These are phyloP conservation scores for Aspergillus fructus DNA, from an alignment of 2,329 filamentous ascomycete species.

Conservation along the genomic window DNA sequence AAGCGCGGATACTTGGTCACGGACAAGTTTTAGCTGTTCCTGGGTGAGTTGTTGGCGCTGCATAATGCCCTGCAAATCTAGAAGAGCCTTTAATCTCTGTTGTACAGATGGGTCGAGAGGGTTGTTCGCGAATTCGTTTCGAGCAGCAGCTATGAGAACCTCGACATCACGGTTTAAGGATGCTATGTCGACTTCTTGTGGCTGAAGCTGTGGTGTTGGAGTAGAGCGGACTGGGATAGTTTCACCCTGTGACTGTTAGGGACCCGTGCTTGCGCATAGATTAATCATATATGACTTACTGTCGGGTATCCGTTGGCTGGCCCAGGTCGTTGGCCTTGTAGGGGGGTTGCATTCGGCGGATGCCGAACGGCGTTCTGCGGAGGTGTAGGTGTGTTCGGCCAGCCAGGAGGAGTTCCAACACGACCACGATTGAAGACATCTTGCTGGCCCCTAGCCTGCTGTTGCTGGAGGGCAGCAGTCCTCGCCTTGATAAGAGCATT, in stretches of 20 bases:
- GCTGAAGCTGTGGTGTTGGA: slow-evolving; percentile 33
- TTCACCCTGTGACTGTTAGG: slow-evolving; percentile 14
- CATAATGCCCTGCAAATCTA: slow-evolving; percentile 80
- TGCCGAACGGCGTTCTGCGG: slow-evolving; percentile 53
- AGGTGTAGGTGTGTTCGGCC: slow-evolving; percentile 73
- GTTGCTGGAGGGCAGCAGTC: slow-evolving; percentile 53
- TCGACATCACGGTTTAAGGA: slow-evolving; percentile 81
- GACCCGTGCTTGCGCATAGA: not conserved
- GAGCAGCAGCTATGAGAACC: slow-evolving; percentile 70
- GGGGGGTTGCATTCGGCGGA: slow-evolving; percentile 28
- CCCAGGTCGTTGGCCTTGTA: slow-evolving; percentile 32
- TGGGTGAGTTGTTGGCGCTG: slow-evolving; percentile 74
- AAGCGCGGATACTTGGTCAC: slow-evolving; percentile 79
- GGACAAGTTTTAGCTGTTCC: slow-evolving; percentile 80
- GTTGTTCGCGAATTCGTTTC: slow-evolving; percentile 71
- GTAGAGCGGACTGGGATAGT: slow-evolving; percentile 16
- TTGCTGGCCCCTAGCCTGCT: slow-evolving; percentile 54
- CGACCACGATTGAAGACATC: slow-evolving; percentile 55
- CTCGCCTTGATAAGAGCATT: slow-evolving; percentile 86
- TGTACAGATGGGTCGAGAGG: slow-evolving; percentile 74
- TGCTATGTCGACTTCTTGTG: slow-evolving; percentile 57
- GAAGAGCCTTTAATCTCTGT: slow-evolving; percentile 76
- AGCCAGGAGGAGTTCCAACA: slow-evolving; percentile 57
- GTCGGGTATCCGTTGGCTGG: slow-evolving; percentile 26
- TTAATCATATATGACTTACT: slow-evolving; percentile 14